Evolutionary conservation across 2,329 filamentous ascomycete genomes (phyloP).

Genomic region (Phaeoacremonium minimum): DNA sequence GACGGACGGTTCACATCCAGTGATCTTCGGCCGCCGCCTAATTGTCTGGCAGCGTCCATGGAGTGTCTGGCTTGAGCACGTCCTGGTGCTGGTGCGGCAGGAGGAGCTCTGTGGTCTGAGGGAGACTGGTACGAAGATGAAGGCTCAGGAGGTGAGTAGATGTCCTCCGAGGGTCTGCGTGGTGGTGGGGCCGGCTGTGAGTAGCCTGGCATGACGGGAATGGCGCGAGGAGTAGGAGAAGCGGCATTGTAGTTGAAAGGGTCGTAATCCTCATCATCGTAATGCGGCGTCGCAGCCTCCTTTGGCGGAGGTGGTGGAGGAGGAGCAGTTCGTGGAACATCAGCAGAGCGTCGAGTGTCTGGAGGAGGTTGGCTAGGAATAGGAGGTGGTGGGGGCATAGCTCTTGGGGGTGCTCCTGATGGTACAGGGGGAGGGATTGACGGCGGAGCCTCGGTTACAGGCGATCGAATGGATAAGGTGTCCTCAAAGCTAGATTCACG

Average conservation of each 20-base stretch:
- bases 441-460: conserved; percentile 38
- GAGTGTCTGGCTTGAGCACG: conserved; percentile 57
- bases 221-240: conserved; percentile 21
- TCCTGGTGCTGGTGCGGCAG: conserved; percentile 25
- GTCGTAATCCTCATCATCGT: conserved; percentile 65
- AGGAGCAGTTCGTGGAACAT: conserved; percentile 66
- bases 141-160: conserved; percentile 43
- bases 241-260: conserved; percentile 52
- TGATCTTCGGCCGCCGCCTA: conserved; percentile 49
- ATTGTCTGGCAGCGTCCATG: conserved; percentile 55
- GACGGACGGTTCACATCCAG: conserved; percentile 73
- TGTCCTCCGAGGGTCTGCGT: conserved; percentile 39
- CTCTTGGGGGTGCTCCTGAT: conserved; percentile 48
- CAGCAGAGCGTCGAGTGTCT: conserved; percentile 58
- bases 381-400: conserved; percentile 52
- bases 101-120: conserved; percentile 40
- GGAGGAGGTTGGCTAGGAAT: conserved; percentile 57
- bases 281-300: conserved; percentile 22
- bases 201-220: conserved; percentile 21
- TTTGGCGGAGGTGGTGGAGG: conserved; percentile 57
- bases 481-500: conserved; percentile 75
- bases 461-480: conserved; percentile 56
- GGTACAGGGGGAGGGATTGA: conserved; percentile 53
- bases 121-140: conserved; percentile 33
- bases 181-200: conserved; percentile 23